Evolutionary conservation across 2,329 filamentous ascomycete species (phyloP), one percentile per base, ranked within the genome.

Genomic region (Fusarium sp.): DNA sequence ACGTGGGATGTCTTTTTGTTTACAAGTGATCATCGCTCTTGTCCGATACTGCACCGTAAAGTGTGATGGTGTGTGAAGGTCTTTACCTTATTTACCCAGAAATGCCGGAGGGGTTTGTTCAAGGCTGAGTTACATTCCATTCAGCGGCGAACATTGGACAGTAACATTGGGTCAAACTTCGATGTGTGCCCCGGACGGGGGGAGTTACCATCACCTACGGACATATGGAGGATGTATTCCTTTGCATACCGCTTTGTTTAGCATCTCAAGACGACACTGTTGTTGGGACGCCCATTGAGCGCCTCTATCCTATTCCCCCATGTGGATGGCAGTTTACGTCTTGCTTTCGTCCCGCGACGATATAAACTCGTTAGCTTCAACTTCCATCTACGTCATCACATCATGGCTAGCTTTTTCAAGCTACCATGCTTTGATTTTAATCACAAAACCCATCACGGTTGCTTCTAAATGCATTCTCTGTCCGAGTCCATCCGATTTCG

Each of bases 91-190:
- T 54, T 39, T 61, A 54, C 57, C 65, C 36, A 66, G 48, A 54
- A 44, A 49, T 45, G 48, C 42, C 32, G 48, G 45, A 54, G 36
- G 26, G 32, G 28, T 20, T 23, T 34, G 19, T 21, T 32, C 36
- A 54, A 42, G 47, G 36, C 48, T 68, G 65, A 47, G 47, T 64
- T 56, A 46, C 59, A 68, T 68, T 62, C 65, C 59, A 62, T 40
- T 32, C 36, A 42, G 46, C 54, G 32, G 39, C 54, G 49, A 54
- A 42, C 19, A 20, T 36, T 61, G 34, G 45, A 43, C n/a, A 36
- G 38, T 28, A 54, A 54, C 21, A 24, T 55, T 44, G 45, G 36
- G 56, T 39, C 40, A 62, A 39, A 9, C 32, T 48, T 38, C 46
- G 30, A 39, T 15, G 19, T 58, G 44, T 49, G 43, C 17, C 21